Percentiles rank a stretch among this genome's conserved stretches.
phyloP scores from a whole-genome alignment of 2,329 filamentous ascomycete genomes.

The Neonectria coccinea region DNA sequence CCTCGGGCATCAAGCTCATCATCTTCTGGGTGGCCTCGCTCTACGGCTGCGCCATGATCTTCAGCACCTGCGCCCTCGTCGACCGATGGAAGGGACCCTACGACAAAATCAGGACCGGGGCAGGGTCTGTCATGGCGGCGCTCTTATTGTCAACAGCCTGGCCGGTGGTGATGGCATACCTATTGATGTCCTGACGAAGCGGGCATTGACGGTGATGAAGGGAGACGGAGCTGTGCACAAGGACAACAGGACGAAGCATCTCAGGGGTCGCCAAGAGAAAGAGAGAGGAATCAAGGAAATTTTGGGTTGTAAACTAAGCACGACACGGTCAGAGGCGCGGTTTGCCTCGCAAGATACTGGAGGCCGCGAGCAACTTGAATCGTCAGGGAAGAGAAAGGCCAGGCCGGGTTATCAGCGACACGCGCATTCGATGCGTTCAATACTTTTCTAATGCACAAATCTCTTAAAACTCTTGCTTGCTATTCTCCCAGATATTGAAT shows the following conservation, averaged over 20 bases:
- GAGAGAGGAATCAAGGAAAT: background rate
- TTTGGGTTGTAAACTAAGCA: conserved; percentile 4
- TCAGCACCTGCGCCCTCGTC: conserved; percentile 55
- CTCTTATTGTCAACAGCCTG: conserved; percentile 51
- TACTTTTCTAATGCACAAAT: conserved; percentile 4
- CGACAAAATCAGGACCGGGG: conserved; percentile 48
- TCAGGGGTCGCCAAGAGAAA: background rate
- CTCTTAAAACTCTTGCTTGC: background rate
- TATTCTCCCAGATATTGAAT: no score
- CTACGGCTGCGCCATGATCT: conserved; percentile 57
- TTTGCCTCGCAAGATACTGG: background rate
- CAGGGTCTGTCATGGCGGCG: conserved; percentile 47
- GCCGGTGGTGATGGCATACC: conserved; percentile 53
- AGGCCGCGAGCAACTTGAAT: background rate
- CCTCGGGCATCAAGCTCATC: conserved; percentile 49
- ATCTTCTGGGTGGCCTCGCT: conserved; percentile 51
- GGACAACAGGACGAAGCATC: background rate
- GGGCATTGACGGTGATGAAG: background rate
- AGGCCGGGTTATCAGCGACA: conserved; percentile 6
- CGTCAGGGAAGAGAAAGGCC: background rate
- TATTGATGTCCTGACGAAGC: conserved; percentile 39
- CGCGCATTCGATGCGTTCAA: background rate
- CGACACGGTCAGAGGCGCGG: background rate
- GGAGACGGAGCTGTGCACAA: background rate
- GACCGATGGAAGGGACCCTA: conserved; percentile 57